A percentile compares a stretch with the other conserved stretches of the same genome.
Conservation (phyloP, 345 rosid species). For the Citrus cavaleriei region DNA sequence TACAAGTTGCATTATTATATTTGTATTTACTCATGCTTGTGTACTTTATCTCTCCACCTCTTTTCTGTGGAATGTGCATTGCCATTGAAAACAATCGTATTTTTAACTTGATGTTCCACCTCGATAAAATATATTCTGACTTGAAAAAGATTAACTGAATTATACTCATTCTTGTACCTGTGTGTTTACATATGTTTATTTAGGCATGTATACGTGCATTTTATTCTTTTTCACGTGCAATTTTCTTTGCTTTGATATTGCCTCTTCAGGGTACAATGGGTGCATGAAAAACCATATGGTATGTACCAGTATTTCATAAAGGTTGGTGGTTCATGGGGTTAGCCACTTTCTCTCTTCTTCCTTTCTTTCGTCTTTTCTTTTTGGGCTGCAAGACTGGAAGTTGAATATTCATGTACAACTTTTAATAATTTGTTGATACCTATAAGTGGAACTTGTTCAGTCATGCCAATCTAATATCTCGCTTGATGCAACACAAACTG, state of each 20-base stretch:
- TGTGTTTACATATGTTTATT: no score
- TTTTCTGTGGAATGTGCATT: not conserved
- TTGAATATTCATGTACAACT: not conserved
- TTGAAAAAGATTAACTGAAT: not conserved
- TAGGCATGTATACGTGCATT: no score
- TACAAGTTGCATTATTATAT: not conserved
- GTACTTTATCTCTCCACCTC: not conserved
- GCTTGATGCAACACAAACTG: not conserved
- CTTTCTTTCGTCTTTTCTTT: not conserved
- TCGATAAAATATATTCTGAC: not conserved
- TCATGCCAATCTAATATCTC: not conserved
- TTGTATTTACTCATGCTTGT: not conserved
- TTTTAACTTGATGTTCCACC: not conserved
- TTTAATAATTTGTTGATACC: not conserved
- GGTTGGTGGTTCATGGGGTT: conserved; percentile 32
- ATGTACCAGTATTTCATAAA: conserved; percentile 74
- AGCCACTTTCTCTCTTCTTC: not conserved
- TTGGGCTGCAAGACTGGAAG: not conserved
- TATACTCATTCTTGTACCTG: no score
- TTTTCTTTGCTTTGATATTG: conserved; percentile 12
- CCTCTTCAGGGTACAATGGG: conserved; percentile 60
- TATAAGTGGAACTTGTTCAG: not conserved
- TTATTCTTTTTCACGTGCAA: not conserved
- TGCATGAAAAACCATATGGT: conserved; percentile 41
- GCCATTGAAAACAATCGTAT: not conserved